Conservation (phyloP, 2,329 filamentous ascomycete genomes). For the Sordariomycetes sp. region DNA sequence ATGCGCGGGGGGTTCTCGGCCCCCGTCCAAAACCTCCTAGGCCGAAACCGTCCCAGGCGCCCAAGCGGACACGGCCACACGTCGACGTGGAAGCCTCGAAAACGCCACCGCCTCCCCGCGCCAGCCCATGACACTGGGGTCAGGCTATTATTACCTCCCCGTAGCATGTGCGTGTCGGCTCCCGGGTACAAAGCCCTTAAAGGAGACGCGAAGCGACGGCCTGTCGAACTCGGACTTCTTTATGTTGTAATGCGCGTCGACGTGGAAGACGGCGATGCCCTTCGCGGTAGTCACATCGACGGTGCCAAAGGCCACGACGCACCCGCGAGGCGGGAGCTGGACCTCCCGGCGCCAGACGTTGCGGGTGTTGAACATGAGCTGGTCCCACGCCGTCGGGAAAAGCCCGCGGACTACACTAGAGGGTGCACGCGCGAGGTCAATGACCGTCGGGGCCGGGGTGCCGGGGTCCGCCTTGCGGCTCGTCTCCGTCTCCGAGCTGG, state of each 20-base stretch:
- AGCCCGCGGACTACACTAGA: not conserved
- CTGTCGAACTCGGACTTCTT: conserved; percentile 24
- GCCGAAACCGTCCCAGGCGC: too few species aligned
- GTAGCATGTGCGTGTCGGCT: too few species aligned
- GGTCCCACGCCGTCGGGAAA: not conserved
- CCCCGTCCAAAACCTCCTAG: too few species aligned
- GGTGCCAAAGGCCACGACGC: conserved; percentile 28
- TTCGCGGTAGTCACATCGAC: conserved; percentile 27
- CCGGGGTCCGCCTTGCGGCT: not conserved
- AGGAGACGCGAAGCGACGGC: not conserved
- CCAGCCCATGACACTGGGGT: too few species aligned
- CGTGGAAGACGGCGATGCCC: conserved; percentile 27
- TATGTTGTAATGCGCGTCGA: conserved; percentile 33
- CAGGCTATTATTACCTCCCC: not conserved
- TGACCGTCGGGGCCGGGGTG: not conserved
- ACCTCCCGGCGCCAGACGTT: conserved; percentile 18
- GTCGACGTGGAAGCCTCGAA: too few species aligned
- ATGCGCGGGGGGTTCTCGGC: too few species aligned
- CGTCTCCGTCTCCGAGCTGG: not conserved
- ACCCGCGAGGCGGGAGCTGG: conserved; percentile 28
- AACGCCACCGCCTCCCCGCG: too few species aligned
- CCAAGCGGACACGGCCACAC: too few species aligned
- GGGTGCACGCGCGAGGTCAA: not conserved
- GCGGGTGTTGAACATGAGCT: not conserved
- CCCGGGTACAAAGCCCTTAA: not conserved